Base-by-base conservation (phyloP, 164 flowering plant species). In the Vitis rotundifolia region DNA sequence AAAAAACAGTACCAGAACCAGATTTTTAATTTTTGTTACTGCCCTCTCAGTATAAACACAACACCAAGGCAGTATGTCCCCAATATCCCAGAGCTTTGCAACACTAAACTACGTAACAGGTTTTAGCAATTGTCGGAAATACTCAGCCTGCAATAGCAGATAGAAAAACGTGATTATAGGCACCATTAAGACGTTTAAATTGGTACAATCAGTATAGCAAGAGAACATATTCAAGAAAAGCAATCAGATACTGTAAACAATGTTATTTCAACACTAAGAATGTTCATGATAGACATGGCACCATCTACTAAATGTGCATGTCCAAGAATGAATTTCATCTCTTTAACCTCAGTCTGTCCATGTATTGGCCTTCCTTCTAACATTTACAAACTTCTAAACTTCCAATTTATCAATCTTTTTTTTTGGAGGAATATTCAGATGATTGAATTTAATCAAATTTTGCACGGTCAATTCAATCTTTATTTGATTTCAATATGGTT, bases 111-210 rank as follows among this genome's bases (percentile, higher is more conserved):
- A 88, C 92, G 91, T 90, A 47, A 90, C 91, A 80, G 91, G 94
- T 80, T 89, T 89, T 61, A 89, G 94, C 86, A 89, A 79, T 79
- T 86, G 94, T 63, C 92, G 91, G 83, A 90, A 90, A 66, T 90
- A 90, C 74, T 90, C 92, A 61, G 91, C 91, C 92, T 87, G 88
- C 67, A 64, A 64, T 11, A 22, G 12, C 5, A 68, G 67, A 59
- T n/a, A 53, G 63, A 49, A 68, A 50, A n/a, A 19, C 61, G 16
- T 26, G 49, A 4, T 47, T 64, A 60, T 7, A 5, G 26, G 49
- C 18, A 8, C 44, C 13, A 62, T 15, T 15, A 44, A 47, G 51
- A 62, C 2, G 22, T 9, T 47, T 48, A 62, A n/a, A 51, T 1
- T 19, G 47, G 14, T 13, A 58, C 16, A 9, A 44, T 12, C 53